These are phyloP conservation scores for Aspergillus sp. DNA, from an alignment of 2,329 filamentous ascomycete genomes.

Conservation along the genomic window DNA sequence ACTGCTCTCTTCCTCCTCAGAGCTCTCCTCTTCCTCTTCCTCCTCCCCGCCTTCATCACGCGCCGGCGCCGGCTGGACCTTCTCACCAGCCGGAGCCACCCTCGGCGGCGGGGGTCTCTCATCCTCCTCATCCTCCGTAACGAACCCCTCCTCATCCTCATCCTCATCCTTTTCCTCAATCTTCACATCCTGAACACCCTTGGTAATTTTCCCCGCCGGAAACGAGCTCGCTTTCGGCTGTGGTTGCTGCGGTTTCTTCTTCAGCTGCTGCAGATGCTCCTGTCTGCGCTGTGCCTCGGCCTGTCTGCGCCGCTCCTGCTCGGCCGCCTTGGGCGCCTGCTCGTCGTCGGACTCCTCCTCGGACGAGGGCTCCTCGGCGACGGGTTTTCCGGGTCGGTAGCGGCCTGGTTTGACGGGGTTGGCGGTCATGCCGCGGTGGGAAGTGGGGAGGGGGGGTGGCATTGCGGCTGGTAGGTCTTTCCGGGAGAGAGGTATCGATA, in stretches of 20 bases:
- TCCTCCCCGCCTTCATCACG: conserved; percentile 12
- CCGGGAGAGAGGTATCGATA: neutral
- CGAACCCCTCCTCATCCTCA: conserved; percentile 50
- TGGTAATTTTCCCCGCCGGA: conserved; percentile 24
- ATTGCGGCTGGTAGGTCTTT: too few species aligned
- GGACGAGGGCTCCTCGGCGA: conserved; percentile 39
- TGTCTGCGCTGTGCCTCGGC: conserved; percentile 29
- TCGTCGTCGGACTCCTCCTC: conserved; percentile 43
- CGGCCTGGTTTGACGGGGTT: conserved; percentile 74
- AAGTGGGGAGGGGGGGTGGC: conserved; percentile 36
- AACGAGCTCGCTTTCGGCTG: conserved; percentile 35
- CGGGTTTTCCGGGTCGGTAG: conserved; percentile 74
- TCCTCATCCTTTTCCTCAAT: conserved; percentile 31
- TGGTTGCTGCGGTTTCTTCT: conserved; percentile 39
- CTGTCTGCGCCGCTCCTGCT: conserved; percentile 40
- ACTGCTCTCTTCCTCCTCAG: conserved; percentile 47
- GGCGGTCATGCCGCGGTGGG: conserved; percentile 68
- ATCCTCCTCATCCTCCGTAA: conserved; percentile 45
- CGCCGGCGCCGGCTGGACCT: conserved; percentile 7
- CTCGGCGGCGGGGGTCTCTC: conserved; percentile 5
- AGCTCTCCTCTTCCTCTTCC: conserved; percentile 32
- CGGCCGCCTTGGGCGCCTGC: conserved; percentile 49
- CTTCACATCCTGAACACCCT: conserved; percentile 21
- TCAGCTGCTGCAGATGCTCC: conserved; percentile 41
- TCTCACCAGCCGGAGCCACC: conserved; percentile 6